Base-by-base conservation (phyloP, 352 stramenopile genomes). In the Thalassiosira mediterranea region DNA sequence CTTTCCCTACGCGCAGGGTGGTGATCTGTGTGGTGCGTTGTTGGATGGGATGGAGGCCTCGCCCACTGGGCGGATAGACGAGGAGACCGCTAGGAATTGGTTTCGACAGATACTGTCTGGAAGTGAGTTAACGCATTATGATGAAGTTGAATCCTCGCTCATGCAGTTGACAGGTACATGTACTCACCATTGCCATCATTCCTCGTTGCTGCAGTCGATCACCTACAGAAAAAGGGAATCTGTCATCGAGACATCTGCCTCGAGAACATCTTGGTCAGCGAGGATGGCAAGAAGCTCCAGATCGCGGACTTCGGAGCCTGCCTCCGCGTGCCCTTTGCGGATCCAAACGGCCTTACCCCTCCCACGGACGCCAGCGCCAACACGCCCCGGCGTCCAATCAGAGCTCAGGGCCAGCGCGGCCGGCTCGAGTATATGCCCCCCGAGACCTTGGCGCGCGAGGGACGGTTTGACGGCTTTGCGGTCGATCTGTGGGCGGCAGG, bases 361-460 rank as follows among this genome's bases (percentile, higher is more conserved):
- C 56, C 29, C 13, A 54, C 68, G 31, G 59, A 28, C 10, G 86
- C 90, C 69, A 79, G 88, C 4, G 64, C 59, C 25, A 34, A 71
- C 38, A 84, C 54, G n/a, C 73, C 66, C 3, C 66, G 88, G 32
- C 56, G 88, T 63, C 65, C 92, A 7, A 89, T 93, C 21, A 86
- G 71, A 57, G 82, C 86, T 25, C 83, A 87, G 69, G 81, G 87
- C 52, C 79, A 81, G 46, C 95, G 90, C 78, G 96, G 96, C 40
- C 98, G 98, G 76, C 91, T 95, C 54, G 97, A 97, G 70, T 98
- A 98, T 80, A 98, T 98, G 94, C 95, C 94, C n/a, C 96, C 96
- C 0, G 96, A 98, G 84, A 91, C 91, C 38, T 92, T 76, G 78
- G 60, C 63, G 37, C 92, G 84, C 69, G 86, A 32, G 25, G 46